phyloP scores from a whole-genome alignment of 2,329 filamentous ascomycete species.

The Monosporascus sp. region DNA sequence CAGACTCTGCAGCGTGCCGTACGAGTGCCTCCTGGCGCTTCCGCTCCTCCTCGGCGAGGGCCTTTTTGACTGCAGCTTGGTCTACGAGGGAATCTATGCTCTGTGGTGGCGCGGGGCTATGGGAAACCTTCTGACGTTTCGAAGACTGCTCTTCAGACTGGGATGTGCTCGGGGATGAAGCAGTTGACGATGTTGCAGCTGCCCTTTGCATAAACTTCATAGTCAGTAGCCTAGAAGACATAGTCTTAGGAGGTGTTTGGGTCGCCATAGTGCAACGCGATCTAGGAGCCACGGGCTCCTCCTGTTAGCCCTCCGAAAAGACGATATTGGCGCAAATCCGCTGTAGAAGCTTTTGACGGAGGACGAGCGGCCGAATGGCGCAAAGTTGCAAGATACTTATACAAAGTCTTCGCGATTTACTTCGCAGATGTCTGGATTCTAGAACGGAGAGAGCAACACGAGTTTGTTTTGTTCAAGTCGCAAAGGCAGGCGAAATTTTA shows the following conservation, averaged over 20 bases:
- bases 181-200: constrained; percentile 51
- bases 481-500: background rate
- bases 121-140: constrained; percentile 58
- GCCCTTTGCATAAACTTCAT: constrained; percentile 99
- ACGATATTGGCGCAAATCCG: background rate
- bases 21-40: constrained; percentile 58
- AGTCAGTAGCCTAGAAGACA: constrained; percentile 82
- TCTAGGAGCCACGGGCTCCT: background rate
- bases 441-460: too few species aligned
- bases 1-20: constrained; percentile 54
- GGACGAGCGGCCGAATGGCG: too few species aligned
- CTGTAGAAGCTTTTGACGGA: too few species aligned
- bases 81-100: constrained; percentile 45
- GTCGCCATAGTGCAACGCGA: constrained; percentile 35
- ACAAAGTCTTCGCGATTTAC: too few species aligned
- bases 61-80: constrained; percentile 55
- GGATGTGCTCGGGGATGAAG: constrained; percentile 38
- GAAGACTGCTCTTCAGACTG: constrained; percentile 44
- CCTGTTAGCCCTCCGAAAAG: background rate
- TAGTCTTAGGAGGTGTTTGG: constrained; percentile 58
- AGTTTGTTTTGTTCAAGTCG: background rate
- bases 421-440: too few species aligned
- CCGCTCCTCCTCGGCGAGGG: constrained; percentile 61
- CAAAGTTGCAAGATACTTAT: too few species aligned
- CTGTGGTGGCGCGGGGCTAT: constrained; percentile 26